Evolutionary conservation across 345 rosid genomes (phyloP).

Genomic region (Chamaenerion angustifolium): DNA sequence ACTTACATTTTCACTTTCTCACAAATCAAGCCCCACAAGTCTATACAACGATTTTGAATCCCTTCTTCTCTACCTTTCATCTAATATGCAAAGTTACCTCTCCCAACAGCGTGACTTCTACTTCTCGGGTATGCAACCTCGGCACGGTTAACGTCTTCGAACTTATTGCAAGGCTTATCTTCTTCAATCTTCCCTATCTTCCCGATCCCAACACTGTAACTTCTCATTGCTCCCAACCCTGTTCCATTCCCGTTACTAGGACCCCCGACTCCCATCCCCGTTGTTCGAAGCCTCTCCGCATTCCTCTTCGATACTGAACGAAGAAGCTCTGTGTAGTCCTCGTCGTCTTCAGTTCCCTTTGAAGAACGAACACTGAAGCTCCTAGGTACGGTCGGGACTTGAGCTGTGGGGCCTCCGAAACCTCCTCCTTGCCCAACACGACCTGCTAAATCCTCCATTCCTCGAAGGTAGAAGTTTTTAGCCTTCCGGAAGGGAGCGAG

Average conservation of each 20-base stretch:
- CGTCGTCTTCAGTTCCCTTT: not conserved
- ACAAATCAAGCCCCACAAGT: too few species aligned
- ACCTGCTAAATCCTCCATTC: slow-evolving; percentile 16
- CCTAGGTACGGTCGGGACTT: slow-evolving; percentile 12
- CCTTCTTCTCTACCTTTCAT: too few species aligned
- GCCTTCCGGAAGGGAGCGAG: slow-evolving; percentile 19
- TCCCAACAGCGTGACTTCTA: slow-evolving; percentile 13
- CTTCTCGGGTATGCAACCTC: slow-evolving; percentile 10
- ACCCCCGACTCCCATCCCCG: not conserved
- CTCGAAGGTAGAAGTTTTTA: slow-evolving; percentile 18
- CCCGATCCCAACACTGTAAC: slow-evolving; percentile 38
- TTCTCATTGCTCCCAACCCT: slow-evolving; percentile 15
- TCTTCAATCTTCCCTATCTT: slow-evolving; percentile 36
- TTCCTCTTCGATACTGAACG: slow-evolving; percentile 8
- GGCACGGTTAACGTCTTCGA: slow-evolving; percentile 15
- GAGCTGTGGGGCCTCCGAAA: slow-evolving; percentile 6
- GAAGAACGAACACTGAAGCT: too few species aligned
- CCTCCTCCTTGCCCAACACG: slow-evolving; percentile 9
- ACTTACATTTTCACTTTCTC: too few species aligned
- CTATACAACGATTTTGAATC: too few species aligned
- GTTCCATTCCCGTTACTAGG: not conserved
- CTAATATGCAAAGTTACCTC: not conserved
- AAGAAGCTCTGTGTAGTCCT: slow-evolving; percentile 13
- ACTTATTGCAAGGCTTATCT: slow-evolving; percentile 24
- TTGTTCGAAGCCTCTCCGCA: slow-evolving; percentile 1